Base-by-base conservation (phyloP, 495 filamentous ascomycete species). In the Penicillium pancosmium region DNA sequence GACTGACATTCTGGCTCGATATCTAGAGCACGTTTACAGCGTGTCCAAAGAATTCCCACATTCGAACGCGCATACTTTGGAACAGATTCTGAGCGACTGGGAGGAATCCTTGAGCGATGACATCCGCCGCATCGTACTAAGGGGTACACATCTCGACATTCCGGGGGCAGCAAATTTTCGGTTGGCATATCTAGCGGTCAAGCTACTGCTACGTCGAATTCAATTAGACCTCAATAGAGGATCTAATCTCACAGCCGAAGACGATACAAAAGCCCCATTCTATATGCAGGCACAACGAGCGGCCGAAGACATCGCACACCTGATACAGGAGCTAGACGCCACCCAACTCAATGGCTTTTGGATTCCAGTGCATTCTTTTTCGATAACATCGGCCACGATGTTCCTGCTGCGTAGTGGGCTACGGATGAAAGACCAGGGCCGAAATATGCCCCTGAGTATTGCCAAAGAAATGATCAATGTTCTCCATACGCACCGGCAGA, bases 131-230 rank as follows among this genome's bases (percentile, higher is more conserved):
- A 52, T 72, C 10, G 49, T 69, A n/a, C 38, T 66, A 13, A 60
- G 64, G 12, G 64, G 67, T n/a, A 65, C 50, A 13, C 35, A 61
- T 15, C 46, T 72, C 0, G 19, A 61, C n/a, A 43, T 57, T 9
- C 64, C 67, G 0, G 75, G 75, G 0, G 67, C 72, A 1, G 66
- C 72, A 18, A 78, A 78, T 46, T 65, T 78, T 35, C 73, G 74
- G 36, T 65, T 78, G 10, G 65, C 66, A 13, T 74, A 74, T 52
- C 62, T 78, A 0, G 67, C 72, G 9, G 68, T 73, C 21, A 67
- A 68, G 21, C 64, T 78, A 15, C 64, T 76, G 1, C 66, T 73
- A 11, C 63, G 68, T 38, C 60, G 69, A 4, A 67, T 72, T 18
- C 65, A 73, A 25, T 63, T 77, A 10, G 69, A 69, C 9, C 57